Percentiles rank a stretch among this genome's conserved stretches.
phyloP scores from a whole-genome alignment of 1,284 basidiomycete genomes.

The Ceratobasidium sp. region DNA sequence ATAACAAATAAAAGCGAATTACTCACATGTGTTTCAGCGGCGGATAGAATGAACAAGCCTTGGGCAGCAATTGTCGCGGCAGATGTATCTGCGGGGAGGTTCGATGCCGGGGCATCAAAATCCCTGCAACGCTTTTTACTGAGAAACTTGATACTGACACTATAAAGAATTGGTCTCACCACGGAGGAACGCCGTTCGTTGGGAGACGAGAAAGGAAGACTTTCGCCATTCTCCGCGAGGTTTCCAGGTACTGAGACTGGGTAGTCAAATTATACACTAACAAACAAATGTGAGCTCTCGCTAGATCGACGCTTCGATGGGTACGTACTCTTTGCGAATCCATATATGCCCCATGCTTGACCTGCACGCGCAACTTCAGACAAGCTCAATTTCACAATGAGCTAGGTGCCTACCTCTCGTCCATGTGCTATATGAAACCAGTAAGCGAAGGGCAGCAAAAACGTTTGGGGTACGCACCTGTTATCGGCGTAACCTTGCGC shows the following conservation, averaged over 20 bases:
- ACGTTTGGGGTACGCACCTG: no score
- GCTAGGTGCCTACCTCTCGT: no score
- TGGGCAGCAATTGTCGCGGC: constrained; percentile 72
- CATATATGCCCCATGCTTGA: constrained; percentile 78
- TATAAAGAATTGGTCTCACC: constrained; percentile 60
- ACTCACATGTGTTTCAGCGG: constrained; percentile 64
- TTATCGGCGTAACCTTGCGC: constrained; percentile 73
- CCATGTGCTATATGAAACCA: no score
- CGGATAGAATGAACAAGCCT: constrained; percentile 69
- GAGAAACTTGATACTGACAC: no score
- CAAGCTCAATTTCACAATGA: no score
- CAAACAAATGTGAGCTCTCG: no score
- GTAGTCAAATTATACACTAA: constrained; percentile 73
- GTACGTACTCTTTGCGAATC: constrained; percentile 79
- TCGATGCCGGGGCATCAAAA: constrained; percentile 72
- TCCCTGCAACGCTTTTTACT: no score
- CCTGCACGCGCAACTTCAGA: no score
- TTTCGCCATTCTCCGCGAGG: constrained; percentile 68
- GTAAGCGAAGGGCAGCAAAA: neutral
- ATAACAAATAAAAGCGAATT: no score
- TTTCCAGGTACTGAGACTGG: constrained; percentile 67
- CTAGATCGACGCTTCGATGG: no score
- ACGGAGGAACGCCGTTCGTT: constrained; percentile 71
- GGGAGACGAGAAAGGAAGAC: constrained; percentile 73
- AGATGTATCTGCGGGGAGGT: constrained; percentile 71